phyloP scores from a whole-genome alignment of 192 early-diverging fungal species.

The Gonapodya prolifera region DNA sequence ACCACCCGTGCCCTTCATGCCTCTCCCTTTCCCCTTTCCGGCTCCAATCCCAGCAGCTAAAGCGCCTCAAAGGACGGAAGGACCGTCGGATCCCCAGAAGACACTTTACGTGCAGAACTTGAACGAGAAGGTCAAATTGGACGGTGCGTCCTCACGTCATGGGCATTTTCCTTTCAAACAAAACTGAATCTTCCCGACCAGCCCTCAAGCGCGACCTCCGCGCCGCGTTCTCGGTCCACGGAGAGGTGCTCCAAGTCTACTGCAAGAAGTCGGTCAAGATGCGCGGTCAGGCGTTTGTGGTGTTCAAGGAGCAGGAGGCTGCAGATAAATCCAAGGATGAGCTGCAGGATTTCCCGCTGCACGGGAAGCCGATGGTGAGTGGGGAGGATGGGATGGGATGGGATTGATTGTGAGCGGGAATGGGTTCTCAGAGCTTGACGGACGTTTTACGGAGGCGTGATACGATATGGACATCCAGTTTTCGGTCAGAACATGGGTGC shows the following conservation, averaged over 20 bases:
- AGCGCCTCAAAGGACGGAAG: too few relatives aligned
- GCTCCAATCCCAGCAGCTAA: too few relatives aligned
- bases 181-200: not conserved
- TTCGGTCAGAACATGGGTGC: too few relatives aligned
- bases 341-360: conserved; percentile 72
- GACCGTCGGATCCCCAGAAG: too few relatives aligned
- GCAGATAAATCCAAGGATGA: conserved; percentile 68
- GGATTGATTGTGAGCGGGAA: too few relatives aligned
- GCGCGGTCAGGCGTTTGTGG: conserved; percentile 91
- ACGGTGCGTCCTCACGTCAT: conserved; percentile 23
- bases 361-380: conserved; percentile 67
- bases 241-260: conserved; percentile 68
- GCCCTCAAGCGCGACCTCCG: conserved; percentile 56
- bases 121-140: conserved; percentile 57
- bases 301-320: conserved; percentile 55
- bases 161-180: not conserved
- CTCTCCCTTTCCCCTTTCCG: too few relatives aligned
- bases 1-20: too few relatives aligned
- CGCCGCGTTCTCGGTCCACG: conserved; percentile 71
- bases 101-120: conserved; percentile 76
- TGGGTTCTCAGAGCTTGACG: too few relatives aligned
- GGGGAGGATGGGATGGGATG: too few relatives aligned
- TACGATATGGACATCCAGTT: too few relatives aligned
- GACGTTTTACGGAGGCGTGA: too few relatives aligned
- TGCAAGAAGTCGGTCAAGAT: conserved; percentile 67